Evolutionary conservation across 179 eudicot species (phyloP).

Genomic region (Patellifolia procumbens): DNA sequence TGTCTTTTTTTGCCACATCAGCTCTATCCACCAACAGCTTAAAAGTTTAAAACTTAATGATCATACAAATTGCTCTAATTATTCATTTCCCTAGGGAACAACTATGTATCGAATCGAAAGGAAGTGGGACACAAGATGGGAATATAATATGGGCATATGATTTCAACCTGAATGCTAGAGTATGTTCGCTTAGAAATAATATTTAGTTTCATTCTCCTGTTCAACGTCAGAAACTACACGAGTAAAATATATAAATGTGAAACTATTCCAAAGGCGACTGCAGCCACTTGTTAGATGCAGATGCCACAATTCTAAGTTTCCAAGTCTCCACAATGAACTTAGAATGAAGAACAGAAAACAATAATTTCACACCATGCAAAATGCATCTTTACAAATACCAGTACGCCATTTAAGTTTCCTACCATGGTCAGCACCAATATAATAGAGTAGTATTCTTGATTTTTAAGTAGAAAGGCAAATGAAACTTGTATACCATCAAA

Average conservation of each 20-base stretch:
- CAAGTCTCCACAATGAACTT: constrained; percentile 4
- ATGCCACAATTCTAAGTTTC: constrained; percentile 6
- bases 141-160: not conserved
- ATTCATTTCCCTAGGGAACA: too few relatives aligned
- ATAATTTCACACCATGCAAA: not conserved
- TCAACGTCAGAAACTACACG: not conserved
- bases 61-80: too few relatives aligned
- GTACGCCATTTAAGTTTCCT: not conserved
- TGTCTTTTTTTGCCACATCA: not conserved
- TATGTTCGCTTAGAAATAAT: not conserved
- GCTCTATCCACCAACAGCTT: not conserved
- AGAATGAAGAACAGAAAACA: not conserved
- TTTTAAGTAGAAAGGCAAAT: constrained; percentile 7
- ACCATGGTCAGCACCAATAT: constrained; percentile 7
- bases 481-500: constrained; percentile 10
- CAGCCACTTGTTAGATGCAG: constrained; percentile 4
- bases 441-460: not conserved
- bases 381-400: constrained; percentile 4
- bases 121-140: not conserved
- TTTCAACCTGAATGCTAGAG: not conserved
- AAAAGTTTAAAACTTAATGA: too few relatives aligned
- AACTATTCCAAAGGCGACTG: not conserved
- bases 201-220: not conserved
- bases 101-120: too few relatives aligned
- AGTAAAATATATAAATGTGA: not conserved